A percentile compares a stretch with the other conserved stretches of the same genome.
Evolutionary conservation across 495 filamentous ascomycete species (phyloP).

Genomic region (Hypoxylon rickii): DNA sequence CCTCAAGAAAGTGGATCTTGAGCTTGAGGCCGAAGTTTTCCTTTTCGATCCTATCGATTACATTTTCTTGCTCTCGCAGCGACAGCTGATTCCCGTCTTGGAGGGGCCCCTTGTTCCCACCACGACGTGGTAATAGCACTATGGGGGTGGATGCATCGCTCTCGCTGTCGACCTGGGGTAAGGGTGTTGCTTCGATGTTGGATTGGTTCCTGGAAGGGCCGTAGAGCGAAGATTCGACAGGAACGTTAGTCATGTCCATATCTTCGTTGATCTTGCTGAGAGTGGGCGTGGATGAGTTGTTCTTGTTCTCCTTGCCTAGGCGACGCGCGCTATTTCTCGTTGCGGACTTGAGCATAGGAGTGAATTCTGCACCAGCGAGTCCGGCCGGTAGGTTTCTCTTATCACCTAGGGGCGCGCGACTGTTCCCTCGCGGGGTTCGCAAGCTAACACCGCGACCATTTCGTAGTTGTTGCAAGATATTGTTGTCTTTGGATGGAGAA

Average conservation of each 20-base stretch:
- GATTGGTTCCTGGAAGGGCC: constrained; percentile 61
- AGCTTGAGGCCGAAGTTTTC: constrained; percentile 81
- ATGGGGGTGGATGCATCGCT: constrained; percentile 82
- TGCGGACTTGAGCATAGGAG: constrained; percentile 88
- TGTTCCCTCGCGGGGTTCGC: constrained; percentile 66
- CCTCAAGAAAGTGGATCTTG: constrained; percentile 80
- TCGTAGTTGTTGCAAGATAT: constrained; percentile 69
- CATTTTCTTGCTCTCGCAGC: constrained; percentile 90
- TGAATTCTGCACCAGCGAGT: constrained; percentile 78
- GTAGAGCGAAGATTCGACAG: constrained; percentile 69
- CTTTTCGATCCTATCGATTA: constrained; percentile 95
- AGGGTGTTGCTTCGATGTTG: constrained; percentile 55
- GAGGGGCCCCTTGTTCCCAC: constrained; percentile 64
- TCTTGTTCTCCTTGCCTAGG: constrained; percentile 55
- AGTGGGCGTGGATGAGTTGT: constrained; percentile 68
- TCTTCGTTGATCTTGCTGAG: constrained; percentile 65
- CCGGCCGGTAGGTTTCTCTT: constrained; percentile 66
- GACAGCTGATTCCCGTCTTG: constrained; percentile 86
- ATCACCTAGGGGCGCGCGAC: constrained; percentile 67
- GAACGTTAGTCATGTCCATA: constrained; percentile 68
- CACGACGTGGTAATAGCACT: constrained; percentile 62
- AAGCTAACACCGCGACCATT: constrained; percentile 62
- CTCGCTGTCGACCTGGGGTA: constrained; percentile 74
- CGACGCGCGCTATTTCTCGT: constrained; percentile 75
- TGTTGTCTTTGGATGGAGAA: constrained; percentile 79